These are phyloP conservation scores for Brasilioporus rufonigricans DNA, from an alignment of 768 basidiomycete genomes.

Conservation along the genomic window DNA sequence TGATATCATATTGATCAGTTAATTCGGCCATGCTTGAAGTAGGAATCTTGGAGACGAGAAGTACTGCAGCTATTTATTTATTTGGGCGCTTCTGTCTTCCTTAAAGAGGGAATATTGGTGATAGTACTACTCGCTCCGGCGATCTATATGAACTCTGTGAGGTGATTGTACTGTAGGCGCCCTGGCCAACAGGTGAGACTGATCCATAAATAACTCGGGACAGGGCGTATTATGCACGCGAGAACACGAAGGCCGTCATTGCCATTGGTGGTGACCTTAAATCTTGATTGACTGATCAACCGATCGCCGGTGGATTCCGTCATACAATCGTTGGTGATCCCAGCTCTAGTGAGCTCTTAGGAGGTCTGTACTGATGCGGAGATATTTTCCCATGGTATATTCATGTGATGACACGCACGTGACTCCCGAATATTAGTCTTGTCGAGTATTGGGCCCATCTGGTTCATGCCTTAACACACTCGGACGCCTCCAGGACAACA, in stretches of 20 bases:
- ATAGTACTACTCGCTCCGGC: no score
- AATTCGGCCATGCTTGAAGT: constrained; percentile 9
- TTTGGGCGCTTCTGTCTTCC: no score
- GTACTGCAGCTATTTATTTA: background rate
- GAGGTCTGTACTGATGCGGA: constrained; percentile 2
- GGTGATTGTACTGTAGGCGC: background rate
- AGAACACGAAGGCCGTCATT: no score
- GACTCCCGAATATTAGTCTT: constrained; percentile 5
- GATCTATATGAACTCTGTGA: constrained; percentile 2
- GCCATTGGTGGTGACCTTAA: no score
- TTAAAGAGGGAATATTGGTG: no score
- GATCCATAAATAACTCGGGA: background rate
- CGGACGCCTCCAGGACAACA: constrained; percentile 7
- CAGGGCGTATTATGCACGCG: no score
- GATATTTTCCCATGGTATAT: constrained; percentile 9
- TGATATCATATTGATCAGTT: constrained; percentile 40
- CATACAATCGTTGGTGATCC: background rate
- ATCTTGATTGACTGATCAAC: constrained; percentile 3
- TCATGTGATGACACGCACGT: constrained; percentile 19
- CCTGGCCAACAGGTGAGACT: background rate
- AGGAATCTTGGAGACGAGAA: background rate
- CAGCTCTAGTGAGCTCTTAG: background rate
- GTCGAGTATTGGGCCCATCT: constrained; percentile 13
- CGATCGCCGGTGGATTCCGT: background rate
- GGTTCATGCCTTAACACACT: constrained; percentile 25